Evolutionary conservation across 441 rosid genomes (phyloP), one percentile per base, ranked within the genome.

Genomic region (Theobroma grandiflorum): DNA sequence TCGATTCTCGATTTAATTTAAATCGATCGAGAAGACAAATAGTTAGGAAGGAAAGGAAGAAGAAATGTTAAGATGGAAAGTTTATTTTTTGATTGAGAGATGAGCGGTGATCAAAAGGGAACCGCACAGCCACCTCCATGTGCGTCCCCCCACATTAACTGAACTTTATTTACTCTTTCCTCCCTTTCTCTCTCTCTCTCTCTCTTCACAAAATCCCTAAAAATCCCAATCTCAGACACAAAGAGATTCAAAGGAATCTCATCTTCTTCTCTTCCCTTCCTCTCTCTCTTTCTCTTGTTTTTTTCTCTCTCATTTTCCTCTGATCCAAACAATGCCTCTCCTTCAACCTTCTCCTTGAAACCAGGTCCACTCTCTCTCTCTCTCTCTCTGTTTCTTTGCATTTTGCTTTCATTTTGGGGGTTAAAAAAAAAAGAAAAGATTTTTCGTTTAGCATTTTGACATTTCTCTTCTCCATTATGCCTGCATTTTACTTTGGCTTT

Each of bases 131-230:
- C 79, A 76, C 26, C 74, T 4, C 72, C 85, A 55, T 88, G 84
- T 20, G 81, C 69, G 59, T 76, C 26, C 43, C n/a, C 73, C 18
- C 43, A 80, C 79, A 15, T 72, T 31, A 74, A 70, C 59, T 45
- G 0, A 26, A 26, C 31, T 26, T 26, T 26, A 26, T 26, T 26
- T 26, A 26, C 31, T 26, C 31, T 59, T n/a, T 14, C 12, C 55
- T 35, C 49, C 0, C 73, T 35, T 61, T 3, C 1, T 26, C 76
- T n/a, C 82, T 5, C 14, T 6, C 20, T 43, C 10, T 67, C 68
- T 42, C 45, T 74, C 31, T 66, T 64, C 79, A 73, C 74, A 78
- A 78, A 84, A 78, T 87, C 86, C 90, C 88, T 88, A 86, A 89
- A 72, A 82, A 76, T 84, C 86, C 83, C 68, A 55, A 67, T 69